Base-by-base conservation (phyloP, 352 stramenopile species). In the Pseudoperonospora humuli region DNA sequence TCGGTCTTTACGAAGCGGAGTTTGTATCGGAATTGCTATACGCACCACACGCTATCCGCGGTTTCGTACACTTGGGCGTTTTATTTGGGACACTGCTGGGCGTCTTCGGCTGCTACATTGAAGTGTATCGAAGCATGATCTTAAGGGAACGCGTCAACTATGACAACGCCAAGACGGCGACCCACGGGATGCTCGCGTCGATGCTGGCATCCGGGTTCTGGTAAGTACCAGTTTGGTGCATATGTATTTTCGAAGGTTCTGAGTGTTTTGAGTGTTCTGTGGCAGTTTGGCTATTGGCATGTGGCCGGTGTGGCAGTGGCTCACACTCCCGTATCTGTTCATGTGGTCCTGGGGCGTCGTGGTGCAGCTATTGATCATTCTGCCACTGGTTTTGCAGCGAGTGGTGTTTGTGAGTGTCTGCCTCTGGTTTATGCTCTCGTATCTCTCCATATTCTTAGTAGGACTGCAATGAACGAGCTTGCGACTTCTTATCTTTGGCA, bases 261-360 rank as follows among this genome's bases (percentile, higher is more conserved):
- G 3, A 21, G 7, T 17, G 13, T 5, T 23, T 24, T 26, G n/a
- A n/a, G n/a, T 32, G 23, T 21, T 32, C 23, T 31, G 5, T 10
- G 28, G 20, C 41, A 88, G 75, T 57, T 75, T 84, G 38, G 60
- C 64, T n/a, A 61, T 88, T 36, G 75, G 72, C 4, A 68, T 88
- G 56, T 88, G 76, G 73, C 73, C 76, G 1, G 67, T 86, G 26
- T 88, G 76, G 76, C 54, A 75, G 21, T 83, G 70, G 76, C 55
- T 88, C 24, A 88, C 76, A 26, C 18, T 84, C 33, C 70, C 71
- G 29, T 85, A 85, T 51, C 57, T 89, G 39, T 82, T 89, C 61
- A 89, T 89, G 73, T 81, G 71, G 64, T 84, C 83, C 34, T 89
- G 76, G 76, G 76, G 76, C 29, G 62, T 89, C 24, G 66, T 89